phyloP scores from a whole-genome alignment of 345 rosid genomes.

The Camelina neglecta region DNA sequence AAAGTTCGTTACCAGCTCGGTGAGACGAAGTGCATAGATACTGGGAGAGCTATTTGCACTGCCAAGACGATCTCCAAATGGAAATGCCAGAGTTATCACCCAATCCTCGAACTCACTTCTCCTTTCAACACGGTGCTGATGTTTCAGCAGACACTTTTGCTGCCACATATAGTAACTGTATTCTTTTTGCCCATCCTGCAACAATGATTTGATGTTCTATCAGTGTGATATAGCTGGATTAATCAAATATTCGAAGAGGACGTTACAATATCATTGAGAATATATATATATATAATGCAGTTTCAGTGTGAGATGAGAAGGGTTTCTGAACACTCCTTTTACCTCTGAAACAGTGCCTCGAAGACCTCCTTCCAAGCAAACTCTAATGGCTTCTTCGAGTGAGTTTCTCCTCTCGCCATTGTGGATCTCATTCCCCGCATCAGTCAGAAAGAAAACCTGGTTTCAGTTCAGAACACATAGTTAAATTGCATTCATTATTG shows the following conservation, averaged over 20 bases:
- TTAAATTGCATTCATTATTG: neutral
- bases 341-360: slow-evolving; percentile 89
- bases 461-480: neutral
- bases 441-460: slow-evolving; percentile 83
- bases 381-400: slow-evolving; percentile 77
- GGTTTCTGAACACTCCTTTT: slow-evolving; percentile 77
- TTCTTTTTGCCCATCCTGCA: slow-evolving; percentile 9
- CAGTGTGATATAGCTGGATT: too few species aligned
- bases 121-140: slow-evolving; percentile 58
- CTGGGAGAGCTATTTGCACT: slow-evolving; percentile 61
- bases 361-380: slow-evolving; percentile 76
- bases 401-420: slow-evolving; percentile 79
- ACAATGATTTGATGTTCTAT: too few species aligned
- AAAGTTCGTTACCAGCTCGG: slow-evolving; percentile 70
- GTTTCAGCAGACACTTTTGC: slow-evolving; percentile 67
- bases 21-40: slow-evolving; percentile 73
- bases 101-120: slow-evolving; percentile 70
- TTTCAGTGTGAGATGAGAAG: slow-evolving; percentile 24
- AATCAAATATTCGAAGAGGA: too few species aligned
- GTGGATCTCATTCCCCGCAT: slow-evolving; percentile 62
- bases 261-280: too few species aligned
- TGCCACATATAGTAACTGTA: slow-evolving; percentile 73
- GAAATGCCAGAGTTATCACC: slow-evolving; percentile 74
- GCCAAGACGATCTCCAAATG: slow-evolving; percentile 56
- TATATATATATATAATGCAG: too few species aligned